Evolutionary conservation across 2,329 filamentous ascomycete species (phyloP), one percentile per base, ranked within the genome.

Genomic region (Simplicillium sp.): DNA sequence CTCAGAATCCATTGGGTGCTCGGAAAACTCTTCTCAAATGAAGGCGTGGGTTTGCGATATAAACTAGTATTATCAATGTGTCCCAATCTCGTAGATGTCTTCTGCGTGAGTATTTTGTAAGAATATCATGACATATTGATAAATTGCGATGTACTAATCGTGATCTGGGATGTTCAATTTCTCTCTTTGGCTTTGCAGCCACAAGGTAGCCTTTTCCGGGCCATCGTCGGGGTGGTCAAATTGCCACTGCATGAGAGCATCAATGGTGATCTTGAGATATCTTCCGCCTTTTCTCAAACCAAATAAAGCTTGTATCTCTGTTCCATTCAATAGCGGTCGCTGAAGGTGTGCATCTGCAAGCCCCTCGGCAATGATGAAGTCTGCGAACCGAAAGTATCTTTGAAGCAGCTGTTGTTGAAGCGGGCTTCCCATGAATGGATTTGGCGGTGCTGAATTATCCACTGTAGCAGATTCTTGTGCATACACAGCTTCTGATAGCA

Each of bases 181-280:
- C 9, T 31, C 29, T 31, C 29, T 9, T 31, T 31, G 9, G 9
- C n/a, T 9, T 9, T 9, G 29, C 11, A 50, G 44, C 48, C 48
- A 50, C 15, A n/a, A 12, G 17, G 39, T 42, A 2, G 44, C 44
- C 17, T 44, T 39, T 12, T 46, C 44, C 5, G 34, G 29, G 7
- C 39, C 42, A 11, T 29, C 33, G 8, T 41, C 38, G 8, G n/a
- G 32, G n/a, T 48, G 38, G 28, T 49, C 45, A 36, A 50, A 43
- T n/a, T 50, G 46, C 46, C 46, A 47, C 14, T 28, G 37, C 4
- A 48, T 13, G 1, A 48, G 37, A 9, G 17, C 38, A 11, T 47
- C 40, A 1, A 45, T 20, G 11, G 42, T 40, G 4, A 1, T 38
- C 29, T 44, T 42, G 14, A 49, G n/a, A 29, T 43, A 50, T 11